A percentile compares a stretch with the other conserved stretches of the same genome.
Evolutionary conservation across 2,329 filamentous ascomycete genomes (phyloP).

Genomic region (Pseudogymnoascus sp.): DNA sequence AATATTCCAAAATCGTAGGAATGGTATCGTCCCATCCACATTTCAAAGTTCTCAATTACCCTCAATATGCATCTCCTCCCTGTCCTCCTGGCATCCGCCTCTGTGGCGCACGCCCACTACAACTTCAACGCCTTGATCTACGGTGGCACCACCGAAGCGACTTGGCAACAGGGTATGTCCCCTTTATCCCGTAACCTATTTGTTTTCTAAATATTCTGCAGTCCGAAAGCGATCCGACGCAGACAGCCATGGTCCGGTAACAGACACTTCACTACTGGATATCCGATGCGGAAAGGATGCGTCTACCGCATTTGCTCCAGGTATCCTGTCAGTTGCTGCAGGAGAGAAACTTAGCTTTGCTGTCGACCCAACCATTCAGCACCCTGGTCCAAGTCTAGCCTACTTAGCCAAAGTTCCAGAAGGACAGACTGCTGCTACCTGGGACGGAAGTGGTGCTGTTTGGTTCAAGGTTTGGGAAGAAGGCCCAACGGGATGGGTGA

Average conservation of each 20-base stretch:
- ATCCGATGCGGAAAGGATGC: conserved; percentile 10
- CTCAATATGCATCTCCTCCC: background rate
- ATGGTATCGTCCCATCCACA: background rate
- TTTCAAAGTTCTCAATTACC: background rate
- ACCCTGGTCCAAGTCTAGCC: conserved; percentile 13
- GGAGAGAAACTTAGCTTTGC: conserved; percentile 3
- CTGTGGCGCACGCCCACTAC: background rate
- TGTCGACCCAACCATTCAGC: conserved; percentile 33
- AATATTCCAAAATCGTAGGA: background rate
- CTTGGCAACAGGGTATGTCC: background rate
- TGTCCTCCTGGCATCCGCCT: background rate
- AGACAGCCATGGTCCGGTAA: conserved; percentile 11
- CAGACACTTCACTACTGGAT: background rate
- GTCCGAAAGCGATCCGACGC: conserved; percentile 10
- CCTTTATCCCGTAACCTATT: background rate
- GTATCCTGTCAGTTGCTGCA: conserved; percentile 8
- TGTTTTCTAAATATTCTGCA: background rate
- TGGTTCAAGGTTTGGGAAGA: conserved; percentile 21
- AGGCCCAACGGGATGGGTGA: background rate
- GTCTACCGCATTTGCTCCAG: conserved; percentile 1
- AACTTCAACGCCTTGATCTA: conserved; percentile 3
- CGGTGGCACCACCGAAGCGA: background rate
- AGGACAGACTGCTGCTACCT: conserved; percentile 15
- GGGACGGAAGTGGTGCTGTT: conserved; percentile 18
- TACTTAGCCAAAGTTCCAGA: conserved; percentile 21